Evolutionary conservation across 495 filamentous ascomycete genomes (phyloP).

Genomic region (Amniculicola lignicola): DNA sequence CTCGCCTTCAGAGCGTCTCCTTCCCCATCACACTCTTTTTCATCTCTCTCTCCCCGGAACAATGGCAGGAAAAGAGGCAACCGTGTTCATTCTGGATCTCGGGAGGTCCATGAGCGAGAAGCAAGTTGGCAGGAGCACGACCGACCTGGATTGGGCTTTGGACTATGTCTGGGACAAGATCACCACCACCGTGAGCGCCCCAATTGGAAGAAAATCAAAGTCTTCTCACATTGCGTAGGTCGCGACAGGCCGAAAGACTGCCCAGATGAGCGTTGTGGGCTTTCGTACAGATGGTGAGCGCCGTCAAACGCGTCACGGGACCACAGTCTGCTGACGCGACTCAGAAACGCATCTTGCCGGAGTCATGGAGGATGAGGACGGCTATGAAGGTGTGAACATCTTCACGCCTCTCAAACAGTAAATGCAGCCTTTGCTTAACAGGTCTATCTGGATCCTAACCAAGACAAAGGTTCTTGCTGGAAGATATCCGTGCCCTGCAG

Average conservation of each 20-base stretch:
- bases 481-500: conserved; percentile 62
- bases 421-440: background rate
- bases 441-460: background rate
- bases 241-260: conserved; percentile 76
- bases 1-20: background rate
- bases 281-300: conserved; percentile 68
- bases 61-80: conserved; percentile 95
- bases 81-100: conserved; percentile 87
- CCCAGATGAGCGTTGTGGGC: conserved; percentile 74
- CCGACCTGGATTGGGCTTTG: conserved; percentile 87
- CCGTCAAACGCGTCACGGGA: conserved; percentile 25
- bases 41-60: conserved; percentile 37
- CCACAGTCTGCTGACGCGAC: conserved; percentile 4
- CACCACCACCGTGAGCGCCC: conserved; percentile 62
- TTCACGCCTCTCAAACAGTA: conserved; percentile 66
- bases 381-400: conserved; percentile 75
- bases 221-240: conserved; percentile 48
- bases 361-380: conserved; percentile 49
- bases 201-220: background rate
- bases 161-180: conserved; percentile 97
- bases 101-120: conserved; percentile 77
- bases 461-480: conserved; percentile 56
- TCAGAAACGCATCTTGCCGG: conserved; percentile 65
- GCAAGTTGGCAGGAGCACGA: conserved; percentile 67
- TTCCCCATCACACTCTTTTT: background rate